Conservation (phyloP, 2,329 filamentous ascomycete species). For the Penicillium brasilianum region DNA sequence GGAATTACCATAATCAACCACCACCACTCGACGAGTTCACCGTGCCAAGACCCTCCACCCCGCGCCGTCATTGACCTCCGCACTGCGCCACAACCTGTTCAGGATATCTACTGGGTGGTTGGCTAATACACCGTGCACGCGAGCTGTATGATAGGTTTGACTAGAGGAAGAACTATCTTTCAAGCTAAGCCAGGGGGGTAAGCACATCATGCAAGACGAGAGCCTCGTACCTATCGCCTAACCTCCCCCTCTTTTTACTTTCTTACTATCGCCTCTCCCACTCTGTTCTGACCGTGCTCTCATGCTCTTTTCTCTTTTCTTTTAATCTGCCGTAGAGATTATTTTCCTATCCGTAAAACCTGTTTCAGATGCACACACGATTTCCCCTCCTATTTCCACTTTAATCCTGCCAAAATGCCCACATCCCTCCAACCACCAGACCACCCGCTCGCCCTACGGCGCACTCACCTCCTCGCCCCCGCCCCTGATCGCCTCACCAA, state of each 20-base stretch:
- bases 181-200: constrained; percentile 1
- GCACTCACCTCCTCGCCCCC: constrained; percentile 30
- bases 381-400: background rate
- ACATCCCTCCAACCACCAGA: constrained; percentile 25
- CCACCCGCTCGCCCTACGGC: constrained; percentile 30
- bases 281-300: too few species aligned
- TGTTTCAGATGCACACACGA: background rate
- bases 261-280: constrained; percentile 3
- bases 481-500: constrained; percentile 30
- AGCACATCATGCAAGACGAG: background rate
- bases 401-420: constrained; percentile 13
- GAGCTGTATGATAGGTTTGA: background rate
- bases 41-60: constrained; percentile 5
- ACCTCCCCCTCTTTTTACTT: background rate
- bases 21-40: background rate
- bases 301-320: background rate
- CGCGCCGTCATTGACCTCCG: background rate
- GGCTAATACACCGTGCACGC: background rate
- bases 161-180: background rate
- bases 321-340: too few species aligned
- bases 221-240: background rate
- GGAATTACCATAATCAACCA: background rate
- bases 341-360: background rate
- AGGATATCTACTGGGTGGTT: background rate
- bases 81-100: constrained; percentile 6